Evolutionary conservation across 768 basidiomycete species (phyloP).

Genomic region (Kwoniella shandongensis): DNA sequence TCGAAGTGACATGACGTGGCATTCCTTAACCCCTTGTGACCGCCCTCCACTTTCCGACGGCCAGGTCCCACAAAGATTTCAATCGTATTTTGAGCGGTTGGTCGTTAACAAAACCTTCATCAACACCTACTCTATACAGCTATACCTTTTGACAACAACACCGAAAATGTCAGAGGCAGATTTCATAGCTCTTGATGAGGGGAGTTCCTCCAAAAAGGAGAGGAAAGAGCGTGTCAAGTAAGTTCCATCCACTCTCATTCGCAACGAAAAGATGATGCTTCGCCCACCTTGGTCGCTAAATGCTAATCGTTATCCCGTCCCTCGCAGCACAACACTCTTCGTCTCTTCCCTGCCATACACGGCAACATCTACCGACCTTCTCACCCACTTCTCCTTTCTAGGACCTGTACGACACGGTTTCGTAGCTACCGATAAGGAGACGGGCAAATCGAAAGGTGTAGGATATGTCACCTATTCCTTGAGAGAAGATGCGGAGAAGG

Average conservation of each 20-base stretch:
- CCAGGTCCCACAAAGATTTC: constrained; percentile 14
- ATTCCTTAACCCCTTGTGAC: neutral
- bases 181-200: constrained; percentile 22
- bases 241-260: constrained; percentile 7
- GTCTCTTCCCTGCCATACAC: constrained; percentile 89
- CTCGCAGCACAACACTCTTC: constrained; percentile 69
- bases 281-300: too few relatives aligned
- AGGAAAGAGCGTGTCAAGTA: constrained; percentile 44
- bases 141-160: neutral
- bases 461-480: constrained; percentile 93
- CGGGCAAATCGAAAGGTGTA: constrained; percentile 75
- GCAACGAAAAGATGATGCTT: neutral
- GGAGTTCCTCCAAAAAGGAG: constrained; percentile 16
- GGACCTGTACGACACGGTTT: constrained; percentile 93
- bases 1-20: constrained; percentile 15
- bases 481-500: constrained; percentile 78
- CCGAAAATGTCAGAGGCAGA: constrained; percentile 24
- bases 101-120: constrained; percentile 4
- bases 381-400: constrained; percentile 90
- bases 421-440: constrained; percentile 72
- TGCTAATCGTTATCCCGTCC: neutral
- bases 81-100: too few relatives aligned
- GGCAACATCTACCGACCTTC: constrained; percentile 83
- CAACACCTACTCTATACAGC: neutral
- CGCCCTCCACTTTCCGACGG: neutral